Evolutionary conservation across 1,139 yeast genomes (phyloP).

Genomic region (Geotrichum candidum): DNA sequence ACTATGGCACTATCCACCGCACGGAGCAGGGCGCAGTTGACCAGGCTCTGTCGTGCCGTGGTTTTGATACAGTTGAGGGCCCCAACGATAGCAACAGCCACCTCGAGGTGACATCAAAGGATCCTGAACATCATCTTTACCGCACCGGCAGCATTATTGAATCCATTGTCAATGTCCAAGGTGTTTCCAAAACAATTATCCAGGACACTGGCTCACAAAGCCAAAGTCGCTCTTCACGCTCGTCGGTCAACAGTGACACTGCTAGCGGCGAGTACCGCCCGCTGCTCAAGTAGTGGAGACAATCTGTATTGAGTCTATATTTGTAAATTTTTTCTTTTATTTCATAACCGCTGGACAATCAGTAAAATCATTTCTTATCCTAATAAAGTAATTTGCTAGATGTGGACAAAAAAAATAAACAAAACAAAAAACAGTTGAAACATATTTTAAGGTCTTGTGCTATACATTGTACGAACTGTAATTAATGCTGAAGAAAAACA

Average conservation of each 20-base stretch:
- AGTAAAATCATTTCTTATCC: no score
- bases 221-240: not conserved
- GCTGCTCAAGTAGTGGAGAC: not conserved
- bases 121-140: constrained; percentile 29
- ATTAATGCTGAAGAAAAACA: no score
- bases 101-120: constrained; percentile 9
- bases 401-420: no score
- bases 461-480: no score
- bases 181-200: constrained; percentile 81
- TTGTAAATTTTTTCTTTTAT: no score
- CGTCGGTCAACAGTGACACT: not conserved
- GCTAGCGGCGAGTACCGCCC: not conserved
- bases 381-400: no score
- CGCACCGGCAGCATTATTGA: constrained; percentile 71
- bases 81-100: not conserved
- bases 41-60: constrained; percentile 20
- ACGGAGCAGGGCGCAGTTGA: constrained; percentile 48
- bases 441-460: no score
- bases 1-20: constrained; percentile 41
- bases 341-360: no score
- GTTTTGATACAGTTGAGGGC: not conserved
- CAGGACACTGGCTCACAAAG: constrained; percentile 39
- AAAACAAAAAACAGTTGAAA: no score
- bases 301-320: no score
- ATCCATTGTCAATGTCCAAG: constrained; percentile 76